phyloP scores from a whole-genome alignment of 2,329 filamentous ascomycete genomes.

The Fusarium sp. region DNA sequence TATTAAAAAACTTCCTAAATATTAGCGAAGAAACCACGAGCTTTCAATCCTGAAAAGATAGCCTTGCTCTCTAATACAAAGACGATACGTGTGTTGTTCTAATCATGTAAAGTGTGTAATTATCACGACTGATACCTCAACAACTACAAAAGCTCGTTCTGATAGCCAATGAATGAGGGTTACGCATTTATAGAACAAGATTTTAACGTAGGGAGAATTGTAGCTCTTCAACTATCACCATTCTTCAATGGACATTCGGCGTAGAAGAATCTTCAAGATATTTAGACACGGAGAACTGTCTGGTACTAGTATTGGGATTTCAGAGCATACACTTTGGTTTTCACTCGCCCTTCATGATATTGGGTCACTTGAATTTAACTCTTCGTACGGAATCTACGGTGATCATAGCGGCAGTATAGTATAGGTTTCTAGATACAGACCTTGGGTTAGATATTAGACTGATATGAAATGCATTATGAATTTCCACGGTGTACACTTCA shows the following conservation, averaged over 20 bases:
- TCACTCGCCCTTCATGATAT: too few species aligned
- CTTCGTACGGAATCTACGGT: background rate
- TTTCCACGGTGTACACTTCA: constrained; percentile 57
- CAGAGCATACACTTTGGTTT: too few species aligned
- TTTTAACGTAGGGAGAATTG: background rate
- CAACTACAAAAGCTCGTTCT: background rate
- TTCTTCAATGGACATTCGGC: background rate
- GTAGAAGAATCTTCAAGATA: background rate
- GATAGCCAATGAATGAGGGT: background rate
- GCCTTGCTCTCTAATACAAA: too few species aligned
- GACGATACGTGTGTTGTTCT: too few species aligned
- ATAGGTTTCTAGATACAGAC: background rate
- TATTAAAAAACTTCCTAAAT: background rate
- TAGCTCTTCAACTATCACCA: background rate
- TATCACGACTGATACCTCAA: background rate
- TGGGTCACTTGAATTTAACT: background rate
- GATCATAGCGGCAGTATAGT: background rate
- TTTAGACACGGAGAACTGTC: background rate
- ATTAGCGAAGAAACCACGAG: background rate
- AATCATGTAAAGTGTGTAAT: background rate
- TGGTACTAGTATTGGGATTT: background rate
- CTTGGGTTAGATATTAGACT: background rate
- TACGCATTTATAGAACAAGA: background rate
- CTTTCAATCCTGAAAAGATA: too few species aligned
- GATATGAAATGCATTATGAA: background rate